Percentiles rank a stretch among this genome's conserved stretches.
These are phyloP conservation scores for Bombardia bombarda DNA, from an alignment of 495 filamentous ascomycete genomes.

Conservation along the genomic window DNA sequence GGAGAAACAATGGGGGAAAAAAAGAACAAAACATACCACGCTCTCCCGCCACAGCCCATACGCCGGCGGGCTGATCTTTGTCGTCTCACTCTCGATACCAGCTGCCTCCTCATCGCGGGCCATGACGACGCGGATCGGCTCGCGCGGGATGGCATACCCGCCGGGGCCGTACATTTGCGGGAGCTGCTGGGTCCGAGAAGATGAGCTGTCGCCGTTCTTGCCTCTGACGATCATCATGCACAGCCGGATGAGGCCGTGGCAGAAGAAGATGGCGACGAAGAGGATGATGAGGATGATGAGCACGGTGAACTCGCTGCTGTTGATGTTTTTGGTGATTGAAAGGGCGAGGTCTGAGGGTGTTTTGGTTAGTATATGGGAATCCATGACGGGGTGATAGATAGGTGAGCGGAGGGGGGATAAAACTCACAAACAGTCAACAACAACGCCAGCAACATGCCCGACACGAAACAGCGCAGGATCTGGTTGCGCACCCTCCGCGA, in stretches of 20 bases:
- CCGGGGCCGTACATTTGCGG: slow-evolving; percentile 39
- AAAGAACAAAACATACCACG: slow-evolving; percentile 54
- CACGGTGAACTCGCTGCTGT: slow-evolving; percentile 59
- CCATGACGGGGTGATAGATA: not conserved
- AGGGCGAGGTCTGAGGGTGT: slow-evolving; percentile 66
- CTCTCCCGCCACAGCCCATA: slow-evolving; percentile 80
- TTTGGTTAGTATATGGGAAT: slow-evolving; percentile 5
- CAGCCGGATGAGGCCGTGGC: slow-evolving; percentile 65
- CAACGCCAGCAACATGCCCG: slow-evolving; percentile 44
- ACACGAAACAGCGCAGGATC: slow-evolving; percentile 50
- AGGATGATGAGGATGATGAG: slow-evolving; percentile 70
- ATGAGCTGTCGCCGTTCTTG: slow-evolving; percentile 15
- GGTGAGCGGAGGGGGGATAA: not conserved
- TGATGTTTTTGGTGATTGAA: slow-evolving; percentile 49
- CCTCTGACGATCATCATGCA: slow-evolving; percentile 50
- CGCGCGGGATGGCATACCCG: slow-evolving; percentile 52
- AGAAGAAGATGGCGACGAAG: slow-evolving; percentile 67
- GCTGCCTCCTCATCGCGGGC: slow-evolving; percentile 55
- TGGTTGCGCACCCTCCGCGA: slow-evolving; percentile 45
- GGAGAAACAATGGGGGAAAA: not conserved
- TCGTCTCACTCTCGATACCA: slow-evolving; percentile 41
- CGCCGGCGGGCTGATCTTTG: slow-evolving; percentile 67
- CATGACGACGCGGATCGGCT: slow-evolving; percentile 55
- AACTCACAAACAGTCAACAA: slow-evolving; percentile 53
- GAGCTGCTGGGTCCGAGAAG: slow-evolving; percentile 6